phyloP scores from a whole-genome alignment of 768 basidiomycete species.

The Cystofilobasidium bisporidii region DNA sequence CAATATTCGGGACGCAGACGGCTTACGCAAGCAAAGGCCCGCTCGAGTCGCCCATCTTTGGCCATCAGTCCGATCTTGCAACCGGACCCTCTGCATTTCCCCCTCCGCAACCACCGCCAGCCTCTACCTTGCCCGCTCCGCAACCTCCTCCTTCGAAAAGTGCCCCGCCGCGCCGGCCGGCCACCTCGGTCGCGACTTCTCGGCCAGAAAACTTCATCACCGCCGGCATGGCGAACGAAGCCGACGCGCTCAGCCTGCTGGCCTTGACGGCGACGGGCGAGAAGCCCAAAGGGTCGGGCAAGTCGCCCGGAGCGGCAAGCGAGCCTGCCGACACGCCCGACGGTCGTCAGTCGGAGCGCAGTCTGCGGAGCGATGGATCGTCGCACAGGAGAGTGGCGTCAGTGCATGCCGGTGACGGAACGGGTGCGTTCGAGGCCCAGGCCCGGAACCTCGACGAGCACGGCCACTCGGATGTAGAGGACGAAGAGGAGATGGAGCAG shows the following conservation, averaged over 20 bases:
- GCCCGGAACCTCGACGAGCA: neutral
- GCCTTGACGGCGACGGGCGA: constrained; percentile 20
- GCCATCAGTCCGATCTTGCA: neutral
- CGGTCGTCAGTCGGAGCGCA: neutral
- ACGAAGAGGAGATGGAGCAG: neutral
- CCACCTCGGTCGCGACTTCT: neutral
- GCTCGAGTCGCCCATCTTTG: neutral
- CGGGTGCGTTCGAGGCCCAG: neutral
- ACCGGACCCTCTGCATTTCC: neutral
- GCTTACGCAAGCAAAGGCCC: neutral
- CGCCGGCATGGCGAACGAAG: constrained; percentile 26
- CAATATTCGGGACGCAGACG: neutral
- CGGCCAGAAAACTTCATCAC: constrained; percentile 20
- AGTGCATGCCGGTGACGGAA: neutral
- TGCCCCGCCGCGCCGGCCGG: neutral
- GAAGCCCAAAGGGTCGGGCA: neutral
- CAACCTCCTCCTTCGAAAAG: neutral
- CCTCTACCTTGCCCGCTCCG: neutral
- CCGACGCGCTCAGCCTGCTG: constrained; percentile 22
- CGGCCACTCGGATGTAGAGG: constrained; percentile 3
- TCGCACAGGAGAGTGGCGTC: neutral
- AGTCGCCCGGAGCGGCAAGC: constrained; percentile 3
- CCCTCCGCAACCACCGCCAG: neutral
- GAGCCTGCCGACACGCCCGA: constrained; percentile 15
- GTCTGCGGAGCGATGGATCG: neutral